phyloP scores from a whole-genome alignment of 2,329 filamentous ascomycete species.

The Gyromitra esculenta region DNA sequence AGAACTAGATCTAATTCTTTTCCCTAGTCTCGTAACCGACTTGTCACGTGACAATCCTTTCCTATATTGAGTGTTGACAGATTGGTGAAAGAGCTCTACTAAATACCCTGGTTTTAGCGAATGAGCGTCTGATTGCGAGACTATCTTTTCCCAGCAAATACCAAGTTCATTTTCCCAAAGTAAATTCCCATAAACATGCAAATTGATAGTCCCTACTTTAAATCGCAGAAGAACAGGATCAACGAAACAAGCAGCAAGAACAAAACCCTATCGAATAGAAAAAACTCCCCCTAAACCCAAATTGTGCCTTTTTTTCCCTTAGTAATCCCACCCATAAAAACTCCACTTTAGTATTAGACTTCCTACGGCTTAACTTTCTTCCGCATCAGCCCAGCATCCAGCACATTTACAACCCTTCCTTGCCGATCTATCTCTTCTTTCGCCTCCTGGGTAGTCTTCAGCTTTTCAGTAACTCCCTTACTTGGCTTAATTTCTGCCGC shows the following conservation, averaged over 20 bases:
- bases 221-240: not conserved
- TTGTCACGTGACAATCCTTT: no score
- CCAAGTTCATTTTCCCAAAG: not conserved
- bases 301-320: not conserved
- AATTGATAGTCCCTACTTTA: not conserved
- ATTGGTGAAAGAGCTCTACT: no score
- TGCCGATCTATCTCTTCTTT: constrained; percentile 41
- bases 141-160: not conserved
- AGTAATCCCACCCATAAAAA: not conserved
- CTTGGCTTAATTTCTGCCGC: constrained; percentile 9
- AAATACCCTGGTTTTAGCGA: not conserved
- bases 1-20: no score
- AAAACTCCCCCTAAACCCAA: not conserved
- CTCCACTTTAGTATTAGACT: not conserved
- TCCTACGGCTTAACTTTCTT: constrained; percentile 67
- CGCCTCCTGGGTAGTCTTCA: constrained; percentile 58
- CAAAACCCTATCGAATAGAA: not conserved
- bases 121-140: no score
- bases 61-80: no score
- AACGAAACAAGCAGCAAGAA: not conserved
- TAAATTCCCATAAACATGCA: not conserved
- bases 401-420: constrained; percentile 63
- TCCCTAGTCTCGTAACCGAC: no score
- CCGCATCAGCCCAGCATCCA: constrained; percentile 66
- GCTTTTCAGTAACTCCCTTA: constrained; percentile 57